Conservation (phyloP, 805 yeast genomes). For the Metschnikowia noctiluminum region DNA sequence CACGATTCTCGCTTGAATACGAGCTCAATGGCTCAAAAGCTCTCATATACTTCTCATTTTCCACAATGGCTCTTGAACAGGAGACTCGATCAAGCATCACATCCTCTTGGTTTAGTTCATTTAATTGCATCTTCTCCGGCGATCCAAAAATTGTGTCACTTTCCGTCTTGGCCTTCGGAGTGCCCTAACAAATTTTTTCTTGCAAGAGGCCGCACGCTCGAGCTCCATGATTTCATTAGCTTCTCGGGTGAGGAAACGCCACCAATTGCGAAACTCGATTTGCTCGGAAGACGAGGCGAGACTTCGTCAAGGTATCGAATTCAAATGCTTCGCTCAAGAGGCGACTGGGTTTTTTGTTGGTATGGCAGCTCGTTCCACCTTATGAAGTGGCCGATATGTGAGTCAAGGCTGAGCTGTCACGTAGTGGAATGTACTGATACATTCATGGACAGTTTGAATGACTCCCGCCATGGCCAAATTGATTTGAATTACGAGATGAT, state of each 20-base stretch:
- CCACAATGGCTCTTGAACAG: background rate
- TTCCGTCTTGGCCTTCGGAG: background rate
- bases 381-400: constrained; percentile 1
- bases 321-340: background rate
- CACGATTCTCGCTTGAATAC: background rate
- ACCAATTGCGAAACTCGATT: background rate
- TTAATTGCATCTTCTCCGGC: background rate
- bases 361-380: background rate
- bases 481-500: background rate
- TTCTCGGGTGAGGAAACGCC: background rate
- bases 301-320: background rate
- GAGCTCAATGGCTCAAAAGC: background rate
- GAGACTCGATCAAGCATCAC: background rate
- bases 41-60: background rate
- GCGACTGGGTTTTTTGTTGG: constrained; percentile 2
- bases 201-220: background rate
- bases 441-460: background rate
- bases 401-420: background rate
- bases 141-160: background rate
- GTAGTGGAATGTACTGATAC: background rate
- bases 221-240: background rate
- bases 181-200: background rate
- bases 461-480: background rate
- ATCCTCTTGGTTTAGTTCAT: background rate
- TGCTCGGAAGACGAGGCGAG: background rate